Evolutionary conservation across 2,329 filamentous ascomycete species (phyloP), one percentile per base, ranked within the genome.

Genomic region (Cadophora sp.): DNA sequence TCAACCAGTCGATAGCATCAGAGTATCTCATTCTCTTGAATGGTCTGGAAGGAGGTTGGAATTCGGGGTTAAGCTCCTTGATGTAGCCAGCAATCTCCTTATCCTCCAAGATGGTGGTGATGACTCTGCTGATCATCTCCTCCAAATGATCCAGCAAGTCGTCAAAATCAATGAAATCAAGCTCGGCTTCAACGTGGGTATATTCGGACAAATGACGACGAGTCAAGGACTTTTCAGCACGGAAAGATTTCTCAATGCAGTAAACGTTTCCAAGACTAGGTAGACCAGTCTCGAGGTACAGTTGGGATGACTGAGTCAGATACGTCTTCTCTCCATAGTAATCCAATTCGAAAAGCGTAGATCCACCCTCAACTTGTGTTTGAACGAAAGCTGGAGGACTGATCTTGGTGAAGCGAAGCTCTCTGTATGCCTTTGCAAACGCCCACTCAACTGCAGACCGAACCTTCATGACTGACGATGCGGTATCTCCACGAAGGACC

Each of bases 241-340:
- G 94, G 90, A 99, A 99, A 1, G 95, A 98, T 80, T 97, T 97
- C 81, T 97, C 94, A 76, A 99, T 95, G 79, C 95, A 98, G 86
- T 96, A 99, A 62, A 97, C 94, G 78, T 97, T 93, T 73, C 96
- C 96, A 75, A 98, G 85, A 61, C 91, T 93, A 13, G 95, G 93
- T 39, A 99, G 84, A 72, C 91, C 93, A 39, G 96, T 99, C 84
- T 99, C 96, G 67, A 99, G 91, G 81, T 99, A 99, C 63, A 99
- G 88, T 81, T 99, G 96, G 41, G 93, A 97, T 3, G 94, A 97
- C 82, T 99, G 96, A 4, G 96, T 98, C 70, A 99, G 88, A 83
- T 94, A 99, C 67, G 96, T 92, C 73, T 90, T 87, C 80, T 97
- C 92, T 73, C 89, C 91, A 81, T 97, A 97, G 84, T 77, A 77